phyloP scores from a whole-genome alignment of 2,329 filamentous ascomycete species.

The Trichoderma afroharzianum region DNA sequence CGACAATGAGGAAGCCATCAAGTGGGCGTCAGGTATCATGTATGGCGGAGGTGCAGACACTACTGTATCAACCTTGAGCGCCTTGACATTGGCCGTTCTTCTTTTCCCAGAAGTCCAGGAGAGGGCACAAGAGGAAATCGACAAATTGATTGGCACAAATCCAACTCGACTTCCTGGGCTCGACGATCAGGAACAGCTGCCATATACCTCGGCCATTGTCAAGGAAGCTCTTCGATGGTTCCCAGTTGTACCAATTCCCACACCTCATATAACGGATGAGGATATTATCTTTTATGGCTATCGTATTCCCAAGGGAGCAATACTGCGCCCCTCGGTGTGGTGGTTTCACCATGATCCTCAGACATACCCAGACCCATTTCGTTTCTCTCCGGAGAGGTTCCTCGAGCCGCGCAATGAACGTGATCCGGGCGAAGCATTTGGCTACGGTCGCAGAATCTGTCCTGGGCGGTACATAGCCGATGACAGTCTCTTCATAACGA shows the following conservation, averaged over 20 bases:
- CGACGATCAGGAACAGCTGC: slow-evolving; percentile 22
- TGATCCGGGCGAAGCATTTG: not conserved
- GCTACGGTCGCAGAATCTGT: slow-evolving; percentile 15
- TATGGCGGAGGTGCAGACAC: slow-evolving; percentile 17
- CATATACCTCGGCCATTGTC: slow-evolving; percentile 25
- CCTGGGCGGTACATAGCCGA: slow-evolving; percentile 7
- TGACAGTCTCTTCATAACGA: slow-evolving; percentile 1
- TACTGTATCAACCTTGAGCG: not conserved
- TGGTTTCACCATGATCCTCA: slow-evolving; percentile 4
- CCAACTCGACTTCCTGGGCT: slow-evolving; percentile 12
- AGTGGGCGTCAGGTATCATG: not conserved
- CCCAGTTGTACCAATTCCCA: not conserved
- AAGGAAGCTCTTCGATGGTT: slow-evolving; percentile 25
- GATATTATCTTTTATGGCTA: not conserved
- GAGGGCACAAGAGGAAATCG: slow-evolving; percentile 20
- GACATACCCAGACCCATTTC: not conserved
- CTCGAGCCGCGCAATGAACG: slow-evolving; percentile 17
- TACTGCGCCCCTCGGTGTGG: not conserved
- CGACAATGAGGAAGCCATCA: not conserved
- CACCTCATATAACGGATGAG: not conserved
- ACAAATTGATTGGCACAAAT: slow-evolving; percentile 21
- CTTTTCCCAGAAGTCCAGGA: slow-evolving; percentile 14
- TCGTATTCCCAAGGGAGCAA: slow-evolving; percentile 7
- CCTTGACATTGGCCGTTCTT: slow-evolving; percentile 15
- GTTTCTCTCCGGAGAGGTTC: slow-evolving; percentile 12